Percentiles rank a stretch among this genome's conserved stretches.
Conservation (phyloP, 805 yeast genomes). For the Saturnispora ahearnii region DNA sequence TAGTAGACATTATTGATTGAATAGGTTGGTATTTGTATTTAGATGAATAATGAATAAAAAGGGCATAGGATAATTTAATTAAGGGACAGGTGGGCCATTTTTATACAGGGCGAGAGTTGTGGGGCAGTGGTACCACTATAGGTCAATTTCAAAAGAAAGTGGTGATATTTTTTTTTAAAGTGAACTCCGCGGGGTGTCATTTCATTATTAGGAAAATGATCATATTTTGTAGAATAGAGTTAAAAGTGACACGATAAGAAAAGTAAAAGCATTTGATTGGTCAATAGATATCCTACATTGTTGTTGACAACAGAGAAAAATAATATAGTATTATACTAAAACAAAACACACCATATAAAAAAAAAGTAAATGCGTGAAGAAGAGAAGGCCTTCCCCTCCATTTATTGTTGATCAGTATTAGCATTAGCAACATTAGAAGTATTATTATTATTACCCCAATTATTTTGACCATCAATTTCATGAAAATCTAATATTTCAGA, state of each 20-base stretch:
- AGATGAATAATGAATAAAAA: no score
- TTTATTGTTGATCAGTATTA: slow-evolving; percentile 12
- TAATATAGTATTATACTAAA: no score
- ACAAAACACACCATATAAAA: no score
- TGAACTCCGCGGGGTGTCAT: not conserved
- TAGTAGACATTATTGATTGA: slow-evolving; percentile 8
- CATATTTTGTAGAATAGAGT: not conserved
- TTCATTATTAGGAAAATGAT: not conserved
- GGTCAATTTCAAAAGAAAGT: not conserved
- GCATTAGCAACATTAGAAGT: slow-evolving; percentile 16
- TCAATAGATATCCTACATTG: slow-evolving; percentile 1
- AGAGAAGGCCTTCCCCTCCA: no score
- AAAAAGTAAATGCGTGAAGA: no score
- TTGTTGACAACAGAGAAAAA: slow-evolving; percentile 11
- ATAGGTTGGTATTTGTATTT: no score
- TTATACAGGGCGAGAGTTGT: not conserved
- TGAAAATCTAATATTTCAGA: slow-evolving; percentile 94
- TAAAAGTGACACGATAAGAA: not conserved
- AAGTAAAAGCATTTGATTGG: not conserved
- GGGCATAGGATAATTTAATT: no score
- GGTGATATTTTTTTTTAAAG: not conserved
- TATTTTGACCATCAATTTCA: slow-evolving; percentile 54
- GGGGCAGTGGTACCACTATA: not conserved
- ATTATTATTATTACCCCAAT: slow-evolving; percentile 15
- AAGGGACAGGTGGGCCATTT: not conserved